A percentile compares a stretch with the other conserved stretches of the same genome.
Evolutionary conservation across 495 filamentous ascomycete species (phyloP).

Genomic region (Neurospora sp.): DNA sequence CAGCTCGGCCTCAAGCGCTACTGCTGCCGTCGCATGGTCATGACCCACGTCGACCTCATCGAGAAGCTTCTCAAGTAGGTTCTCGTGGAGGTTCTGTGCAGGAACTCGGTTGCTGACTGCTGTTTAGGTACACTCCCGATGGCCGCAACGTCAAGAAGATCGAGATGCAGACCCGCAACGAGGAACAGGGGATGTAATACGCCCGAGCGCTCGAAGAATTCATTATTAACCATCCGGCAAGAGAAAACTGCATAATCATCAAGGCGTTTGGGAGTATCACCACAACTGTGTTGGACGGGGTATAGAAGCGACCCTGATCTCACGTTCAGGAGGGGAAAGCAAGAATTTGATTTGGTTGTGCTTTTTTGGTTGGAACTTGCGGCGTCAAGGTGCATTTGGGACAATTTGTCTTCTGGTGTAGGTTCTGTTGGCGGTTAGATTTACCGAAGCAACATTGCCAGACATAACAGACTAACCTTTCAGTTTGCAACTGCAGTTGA

Average conservation of each 20-base stretch:
- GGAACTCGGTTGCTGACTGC: not conserved
- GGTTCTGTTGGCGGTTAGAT: not conserved
- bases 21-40: slow-evolving; percentile 96
- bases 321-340: not conserved
- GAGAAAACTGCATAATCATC: not conserved
- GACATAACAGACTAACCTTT: not conserved
- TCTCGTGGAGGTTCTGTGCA: not conserved
- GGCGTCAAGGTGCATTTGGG: not conserved
- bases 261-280: not conserved
- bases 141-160: slow-evolving; percentile 45
- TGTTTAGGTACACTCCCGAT: slow-evolving; percentile 37
- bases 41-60: slow-evolving; percentile 99
- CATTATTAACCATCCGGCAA: not conserved
- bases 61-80: slow-evolving; percentile 92
- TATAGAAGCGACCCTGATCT: not conserved
- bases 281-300: not conserved
- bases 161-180: slow-evolving; percentile 7
- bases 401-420: not conserved
- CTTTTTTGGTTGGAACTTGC: not conserved
- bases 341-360: not conserved
- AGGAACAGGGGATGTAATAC: not conserved
- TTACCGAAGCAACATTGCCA: not conserved
- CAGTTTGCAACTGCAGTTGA: not conserved
- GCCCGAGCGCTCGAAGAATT: not conserved
- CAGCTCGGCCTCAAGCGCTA: slow-evolving; percentile 86